Conservation (phyloP, 768 basidiomycete species). For the Naganishia randhawae region DNA sequence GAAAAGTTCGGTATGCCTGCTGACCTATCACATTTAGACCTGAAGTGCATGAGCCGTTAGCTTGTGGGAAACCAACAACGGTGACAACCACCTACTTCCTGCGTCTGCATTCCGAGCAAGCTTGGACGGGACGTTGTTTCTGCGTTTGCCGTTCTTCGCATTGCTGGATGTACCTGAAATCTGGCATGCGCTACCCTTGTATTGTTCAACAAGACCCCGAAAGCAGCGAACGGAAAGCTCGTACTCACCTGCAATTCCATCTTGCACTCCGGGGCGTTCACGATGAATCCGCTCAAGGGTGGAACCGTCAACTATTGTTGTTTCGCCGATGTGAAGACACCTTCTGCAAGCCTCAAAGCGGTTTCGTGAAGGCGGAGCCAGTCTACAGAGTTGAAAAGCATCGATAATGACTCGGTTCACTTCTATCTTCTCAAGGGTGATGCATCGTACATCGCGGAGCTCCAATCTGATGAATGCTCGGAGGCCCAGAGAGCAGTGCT, state of each 20-base stretch:
- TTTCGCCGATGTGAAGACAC: not conserved
- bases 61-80: not conserved
- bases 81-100: not conserved
- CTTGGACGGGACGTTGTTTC: slow-evolving; percentile 1
- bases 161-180: not conserved
- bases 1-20: not conserved
- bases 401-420: too few relatives aligned
- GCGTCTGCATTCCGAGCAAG: not conserved
- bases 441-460: too few relatives aligned
- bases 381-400: too few relatives aligned
- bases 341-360: too few relatives aligned
- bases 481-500: too few relatives aligned
- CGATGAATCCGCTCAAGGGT: not conserved
- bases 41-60: not conserved
- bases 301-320: not conserved
- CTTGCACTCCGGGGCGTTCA: not conserved
- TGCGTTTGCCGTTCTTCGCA: not conserved
- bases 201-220: not conserved
- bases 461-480: too few relatives aligned
- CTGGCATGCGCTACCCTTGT: not conserved
- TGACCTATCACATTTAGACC: not conserved
- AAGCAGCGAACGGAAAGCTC: not conserved
- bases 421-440: too few relatives aligned
- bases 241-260: not conserved
- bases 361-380: too few relatives aligned